Evolutionary conservation across 768 basidiomycete species (phyloP).

Genomic region (Lactarius trivialis): DNA sequence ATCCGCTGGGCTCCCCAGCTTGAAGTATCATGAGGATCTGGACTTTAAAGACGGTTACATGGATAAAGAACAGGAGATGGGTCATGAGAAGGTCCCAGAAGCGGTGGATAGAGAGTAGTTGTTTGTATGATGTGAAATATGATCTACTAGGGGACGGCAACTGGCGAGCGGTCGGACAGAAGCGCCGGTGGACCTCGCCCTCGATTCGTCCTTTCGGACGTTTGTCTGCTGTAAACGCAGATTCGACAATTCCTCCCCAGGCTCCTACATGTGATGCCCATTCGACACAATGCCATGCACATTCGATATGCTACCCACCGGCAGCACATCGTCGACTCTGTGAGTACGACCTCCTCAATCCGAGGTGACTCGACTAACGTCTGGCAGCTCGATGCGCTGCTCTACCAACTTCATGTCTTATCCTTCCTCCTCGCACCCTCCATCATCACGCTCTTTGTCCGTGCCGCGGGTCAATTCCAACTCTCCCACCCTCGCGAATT

Average conservation of each 20-base stretch:
- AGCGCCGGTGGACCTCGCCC: background rate
- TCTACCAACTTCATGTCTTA: slow-evolving; percentile 66
- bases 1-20: background rate
- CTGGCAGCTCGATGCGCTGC: slow-evolving; percentile 56
- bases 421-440: slow-evolving; percentile 76
- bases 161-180: background rate
- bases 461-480: slow-evolving; percentile 56
- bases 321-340: slow-evolving; percentile 63
- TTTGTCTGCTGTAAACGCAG: slow-evolving; percentile 14
- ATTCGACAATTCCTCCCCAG: background rate
- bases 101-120: background rate
- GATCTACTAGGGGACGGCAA: background rate
- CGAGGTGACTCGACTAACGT: slow-evolving; percentile 15
- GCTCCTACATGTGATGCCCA: slow-evolving; percentile 27
- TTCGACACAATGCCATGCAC: slow-evolving; percentile 38
- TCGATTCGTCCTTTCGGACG: slow-evolving; percentile 13
- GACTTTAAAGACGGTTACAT: background rate
- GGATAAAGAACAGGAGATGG: background rate
- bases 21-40: background rate
- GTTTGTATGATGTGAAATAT: no score
- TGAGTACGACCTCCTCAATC: slow-evolving; percentile 30
- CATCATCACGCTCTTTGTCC: slow-evolving; percentile 46
- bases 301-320: slow-evolving; percentile 49
- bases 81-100: background rate
- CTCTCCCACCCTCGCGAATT: slow-evolving; percentile 62